phyloP scores from a whole-genome alignment of 495 filamentous ascomycete genomes.

The Penicillium waksmanii region DNA sequence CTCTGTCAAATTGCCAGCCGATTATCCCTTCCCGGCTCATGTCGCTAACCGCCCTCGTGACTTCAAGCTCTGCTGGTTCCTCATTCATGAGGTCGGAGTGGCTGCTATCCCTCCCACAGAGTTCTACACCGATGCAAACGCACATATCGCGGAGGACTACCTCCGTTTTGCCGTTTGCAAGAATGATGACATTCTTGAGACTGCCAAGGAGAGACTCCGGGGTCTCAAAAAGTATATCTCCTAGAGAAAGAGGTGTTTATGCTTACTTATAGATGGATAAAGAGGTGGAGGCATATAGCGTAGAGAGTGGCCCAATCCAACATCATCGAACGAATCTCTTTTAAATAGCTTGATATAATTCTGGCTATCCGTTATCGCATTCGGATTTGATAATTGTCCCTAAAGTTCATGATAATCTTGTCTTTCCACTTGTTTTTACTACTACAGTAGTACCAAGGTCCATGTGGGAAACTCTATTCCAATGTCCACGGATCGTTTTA shows the following conservation, averaged over 20 bases:
- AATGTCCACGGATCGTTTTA: no score
- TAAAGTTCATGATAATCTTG: no score
- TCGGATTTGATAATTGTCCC: no score
- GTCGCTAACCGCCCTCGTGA: slow-evolving; percentile 84
- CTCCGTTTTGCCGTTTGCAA: slow-evolving; percentile 97
- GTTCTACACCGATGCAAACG: slow-evolving; percentile 86
- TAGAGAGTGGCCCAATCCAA: background rate
- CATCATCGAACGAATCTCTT: no score
- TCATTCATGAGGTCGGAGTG: slow-evolving; percentile 94
- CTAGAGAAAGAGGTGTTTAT: slow-evolving; percentile 22
- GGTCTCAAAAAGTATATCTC: slow-evolving; percentile 81
- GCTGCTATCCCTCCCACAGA: slow-evolving; percentile 96
- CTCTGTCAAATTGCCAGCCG: slow-evolving; percentile 77
- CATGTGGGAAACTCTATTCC: no score
- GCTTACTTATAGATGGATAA: slow-evolving; percentile 5
- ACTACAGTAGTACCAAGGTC: no score
- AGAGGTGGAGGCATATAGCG: background rate
- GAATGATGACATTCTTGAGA: slow-evolving; percentile 85
- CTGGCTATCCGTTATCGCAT: no score
- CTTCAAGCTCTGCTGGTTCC: slow-evolving; percentile 93
- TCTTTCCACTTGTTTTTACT: no score
- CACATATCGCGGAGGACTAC: slow-evolving; percentile 87
- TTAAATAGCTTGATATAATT: background rate
- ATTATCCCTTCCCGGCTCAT: slow-evolving; percentile 86
- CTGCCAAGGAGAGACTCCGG: slow-evolving; percentile 84